These are phyloP conservation scores for Lobosporangium transversale DNA, from an alignment of 192 early-diverging fungal species.

Conservation along the genomic window DNA sequence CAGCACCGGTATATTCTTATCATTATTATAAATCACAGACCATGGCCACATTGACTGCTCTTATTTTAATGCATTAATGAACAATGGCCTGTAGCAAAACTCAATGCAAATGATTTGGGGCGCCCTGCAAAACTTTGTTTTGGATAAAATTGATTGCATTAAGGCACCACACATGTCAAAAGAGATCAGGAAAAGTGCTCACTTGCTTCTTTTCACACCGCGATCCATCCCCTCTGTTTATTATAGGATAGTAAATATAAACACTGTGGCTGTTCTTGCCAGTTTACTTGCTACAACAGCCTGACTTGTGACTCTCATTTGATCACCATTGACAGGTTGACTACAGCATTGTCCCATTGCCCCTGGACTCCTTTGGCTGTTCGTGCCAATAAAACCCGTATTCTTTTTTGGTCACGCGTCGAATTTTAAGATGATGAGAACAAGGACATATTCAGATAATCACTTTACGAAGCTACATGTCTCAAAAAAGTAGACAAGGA, in stretches of 20 bases:
- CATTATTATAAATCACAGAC: no score
- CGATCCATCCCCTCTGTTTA: background rate
- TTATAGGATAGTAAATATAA: no score
- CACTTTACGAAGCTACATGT: background rate
- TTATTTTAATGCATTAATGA: background rate
- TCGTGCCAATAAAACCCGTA: no score
- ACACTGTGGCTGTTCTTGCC: background rate
- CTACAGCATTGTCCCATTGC: background rate
- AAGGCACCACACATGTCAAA: background rate
- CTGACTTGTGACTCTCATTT: background rate
- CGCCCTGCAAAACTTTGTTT: background rate
- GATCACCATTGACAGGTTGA: background rate
- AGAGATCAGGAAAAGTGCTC: no score
- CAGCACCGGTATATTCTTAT: no score
- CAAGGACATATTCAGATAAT: constrained; percentile 3
- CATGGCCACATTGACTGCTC: background rate
- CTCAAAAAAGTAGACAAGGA: background rate
- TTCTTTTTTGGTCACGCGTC: no score
- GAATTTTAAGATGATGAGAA: no score
- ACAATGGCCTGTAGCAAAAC: background rate
- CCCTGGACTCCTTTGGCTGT: background rate
- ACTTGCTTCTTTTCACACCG: background rate
- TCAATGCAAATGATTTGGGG: background rate
- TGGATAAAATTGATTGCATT: constrained; percentile 9
- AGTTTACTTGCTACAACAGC: no score